Percentiles rank a stretch among this genome's conserved stretches.
Evolutionary conservation across 495 filamentous ascomycete genomes (phyloP).

Genomic region (Baudoinia panamericana): DNA sequence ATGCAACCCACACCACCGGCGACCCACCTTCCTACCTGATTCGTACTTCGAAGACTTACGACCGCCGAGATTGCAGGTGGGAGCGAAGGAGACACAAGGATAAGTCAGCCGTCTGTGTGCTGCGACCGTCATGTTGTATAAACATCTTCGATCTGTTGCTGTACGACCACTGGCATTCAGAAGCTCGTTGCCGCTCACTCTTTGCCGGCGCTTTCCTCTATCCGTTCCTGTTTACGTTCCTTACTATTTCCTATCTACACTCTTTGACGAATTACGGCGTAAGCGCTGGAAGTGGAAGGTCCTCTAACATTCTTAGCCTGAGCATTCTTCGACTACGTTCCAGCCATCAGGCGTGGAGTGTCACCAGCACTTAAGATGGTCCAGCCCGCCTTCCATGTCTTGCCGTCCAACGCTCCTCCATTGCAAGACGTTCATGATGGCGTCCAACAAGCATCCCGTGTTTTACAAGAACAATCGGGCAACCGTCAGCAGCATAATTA

Average conservation of each 20-base stretch:
- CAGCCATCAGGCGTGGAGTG: conserved; percentile 2
- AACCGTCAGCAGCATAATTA: conserved; percentile 23
- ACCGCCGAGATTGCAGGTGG: conserved; percentile 20
- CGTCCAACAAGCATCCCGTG: conserved; percentile 11
- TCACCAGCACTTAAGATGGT: conserved; percentile 12
- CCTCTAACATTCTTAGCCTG: conserved; percentile 22
- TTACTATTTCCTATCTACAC: conserved; percentile 19
- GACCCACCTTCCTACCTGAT: conserved; percentile 11
- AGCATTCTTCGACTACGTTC: conserved; percentile 21
- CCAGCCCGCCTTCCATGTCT: conserved; percentile 21
- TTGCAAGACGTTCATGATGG: conserved; percentile 5
- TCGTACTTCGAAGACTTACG: conserved; percentile 7
- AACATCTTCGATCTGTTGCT: conserved; percentile 3
- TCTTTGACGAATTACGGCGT: conserved; percentile 11
- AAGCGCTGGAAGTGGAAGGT: conserved; percentile 14
- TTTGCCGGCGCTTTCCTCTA: too few species aligned
- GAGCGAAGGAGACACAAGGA: conserved; percentile 9
- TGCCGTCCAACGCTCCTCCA: conserved; percentile 33
- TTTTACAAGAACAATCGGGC: conserved; percentile 28
- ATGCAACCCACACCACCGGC: conserved; percentile 14
- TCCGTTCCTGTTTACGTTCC: conserved; percentile 43
- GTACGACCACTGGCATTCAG: neutral
- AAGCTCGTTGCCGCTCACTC: too few species aligned
- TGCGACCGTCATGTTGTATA: neutral
- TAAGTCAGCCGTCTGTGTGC: conserved; percentile 18